Conservation (phyloP, 2,329 filamentous ascomycete species). For the Huntiella savannae region DNA sequence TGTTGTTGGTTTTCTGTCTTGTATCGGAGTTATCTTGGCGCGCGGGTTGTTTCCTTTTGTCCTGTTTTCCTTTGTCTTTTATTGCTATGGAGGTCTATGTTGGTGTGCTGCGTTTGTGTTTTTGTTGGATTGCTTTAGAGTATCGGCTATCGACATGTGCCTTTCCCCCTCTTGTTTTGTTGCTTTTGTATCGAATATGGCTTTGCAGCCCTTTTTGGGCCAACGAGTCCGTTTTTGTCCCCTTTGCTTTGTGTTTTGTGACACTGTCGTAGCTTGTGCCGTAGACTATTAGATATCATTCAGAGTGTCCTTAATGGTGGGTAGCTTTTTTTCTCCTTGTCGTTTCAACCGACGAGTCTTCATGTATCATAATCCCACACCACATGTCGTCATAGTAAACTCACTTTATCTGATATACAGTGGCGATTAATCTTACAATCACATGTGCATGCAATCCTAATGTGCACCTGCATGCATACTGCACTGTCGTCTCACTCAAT, state of each 20-base stretch:
- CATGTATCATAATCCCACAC: too few species aligned
- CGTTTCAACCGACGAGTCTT: too few species aligned
- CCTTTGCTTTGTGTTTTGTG: neutral
- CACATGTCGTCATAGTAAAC: too few species aligned
- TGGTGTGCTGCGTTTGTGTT: neutral
- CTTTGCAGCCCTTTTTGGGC: neutral
- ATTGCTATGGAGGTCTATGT: neutral
- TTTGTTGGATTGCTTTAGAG: neutral
- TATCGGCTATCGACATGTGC: neutral
- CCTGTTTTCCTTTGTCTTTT: slow-evolving; percentile 1
- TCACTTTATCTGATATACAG: too few species aligned
- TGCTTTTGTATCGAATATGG: slow-evolving; percentile 1
- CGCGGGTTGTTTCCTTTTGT: slow-evolving; percentile 1
- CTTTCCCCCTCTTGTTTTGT: neutral
- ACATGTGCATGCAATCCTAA: too few species aligned
- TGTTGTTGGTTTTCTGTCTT: neutral
- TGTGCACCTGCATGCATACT: too few species aligned
- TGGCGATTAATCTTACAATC: too few species aligned
- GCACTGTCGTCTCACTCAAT: too few species aligned
- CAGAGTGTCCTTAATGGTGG: too few species aligned
- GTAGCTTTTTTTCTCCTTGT: too few species aligned
- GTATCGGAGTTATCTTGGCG: too few species aligned
- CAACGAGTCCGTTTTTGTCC: slow-evolving; percentile 1
- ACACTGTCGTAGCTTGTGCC: neutral
- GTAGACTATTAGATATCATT: neutral